Percentiles rank a stretch among this genome's conserved stretches.
Evolutionary conservation across 2,329 filamentous ascomycete genomes (phyloP).

Genomic region (Aspergillus bombycis): DNA sequence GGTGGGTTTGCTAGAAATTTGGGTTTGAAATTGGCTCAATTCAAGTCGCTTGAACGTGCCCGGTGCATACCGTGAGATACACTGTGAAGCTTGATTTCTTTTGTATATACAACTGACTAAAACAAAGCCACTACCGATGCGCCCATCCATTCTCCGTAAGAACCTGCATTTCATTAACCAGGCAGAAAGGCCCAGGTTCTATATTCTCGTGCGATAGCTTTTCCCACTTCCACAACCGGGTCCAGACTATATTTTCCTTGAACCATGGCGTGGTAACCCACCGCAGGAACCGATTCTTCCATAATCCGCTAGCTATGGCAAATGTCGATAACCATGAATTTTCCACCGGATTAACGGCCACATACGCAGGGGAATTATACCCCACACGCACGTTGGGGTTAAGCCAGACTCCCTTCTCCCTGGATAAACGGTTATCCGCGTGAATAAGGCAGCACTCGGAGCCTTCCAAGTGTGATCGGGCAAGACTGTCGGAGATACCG

Average conservation of each 20-base stretch:
- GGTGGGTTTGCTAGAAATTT: no score
- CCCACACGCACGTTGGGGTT: conserved; percentile 72
- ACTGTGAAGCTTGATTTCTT: no score
- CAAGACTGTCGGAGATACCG: conserved; percentile 55
- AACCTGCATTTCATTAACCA: conserved; percentile 56
- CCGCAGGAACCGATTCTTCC: conserved; percentile 3
- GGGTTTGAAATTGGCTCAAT: no score
- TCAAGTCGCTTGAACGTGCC: no score
- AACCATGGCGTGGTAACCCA: conserved; percentile 4
- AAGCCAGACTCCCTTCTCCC: conserved; percentile 61
- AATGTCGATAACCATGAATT: not conserved
- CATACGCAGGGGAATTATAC: conserved; percentile 61
- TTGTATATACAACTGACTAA: no score
- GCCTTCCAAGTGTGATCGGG: conserved; percentile 59
- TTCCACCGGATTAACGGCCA: conserved; percentile 38
- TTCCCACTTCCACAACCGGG: conserved; percentile 2
- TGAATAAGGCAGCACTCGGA: conserved; percentile 67
- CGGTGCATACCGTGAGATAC: no score
- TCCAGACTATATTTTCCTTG: not conserved
- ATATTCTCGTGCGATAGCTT: not conserved
- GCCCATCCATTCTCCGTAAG: conserved; percentile 11
- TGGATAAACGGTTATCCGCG: conserved; percentile 64
- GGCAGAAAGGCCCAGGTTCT: conserved; percentile 55
- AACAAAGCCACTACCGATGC: conserved; percentile 4
- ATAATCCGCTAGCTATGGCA: not conserved